Percentiles rank a stretch among this genome's conserved stretches.
phyloP scores from a whole-genome alignment of 371 early-diverging fungal genomes.

The Nosema muscidifuracis region DNA sequence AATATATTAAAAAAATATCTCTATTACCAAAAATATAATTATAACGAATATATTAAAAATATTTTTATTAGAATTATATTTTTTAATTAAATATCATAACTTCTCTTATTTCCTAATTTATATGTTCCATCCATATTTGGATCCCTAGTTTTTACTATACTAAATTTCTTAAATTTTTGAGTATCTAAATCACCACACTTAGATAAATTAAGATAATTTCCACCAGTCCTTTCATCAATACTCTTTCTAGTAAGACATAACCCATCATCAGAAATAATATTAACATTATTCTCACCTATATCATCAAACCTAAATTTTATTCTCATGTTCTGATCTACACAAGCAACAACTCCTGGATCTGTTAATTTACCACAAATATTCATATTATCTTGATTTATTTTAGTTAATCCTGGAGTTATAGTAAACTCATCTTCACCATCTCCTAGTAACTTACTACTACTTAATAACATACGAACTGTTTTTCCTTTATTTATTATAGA shows the following conservation, averaged over 20 bases:
- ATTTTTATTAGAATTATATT: too few relatives aligned
- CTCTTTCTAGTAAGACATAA: not conserved
- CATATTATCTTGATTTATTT: too few relatives aligned
- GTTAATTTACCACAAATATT: not conserved
- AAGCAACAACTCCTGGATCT: not conserved
- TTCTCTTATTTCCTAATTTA: too few relatives aligned
- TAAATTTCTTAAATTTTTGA: not conserved
- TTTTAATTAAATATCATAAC: too few relatives aligned
- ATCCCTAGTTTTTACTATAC: not conserved
- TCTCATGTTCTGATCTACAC: not conserved
- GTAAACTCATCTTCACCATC: too few relatives aligned
- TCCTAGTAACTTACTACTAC: too few relatives aligned
- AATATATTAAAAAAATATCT: too few relatives aligned
- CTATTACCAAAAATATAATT: too few relatives aligned
- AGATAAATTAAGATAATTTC: not conserved
- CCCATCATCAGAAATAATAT: slow-evolving; percentile 1
- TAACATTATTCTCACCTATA: not conserved
- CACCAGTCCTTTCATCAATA: not conserved
- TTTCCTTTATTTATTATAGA: too few relatives aligned
- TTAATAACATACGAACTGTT: too few relatives aligned
- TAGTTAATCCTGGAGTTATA: too few relatives aligned
- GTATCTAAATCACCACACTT: not conserved
- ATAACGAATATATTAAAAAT: too few relatives aligned
- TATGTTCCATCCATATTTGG: not conserved
- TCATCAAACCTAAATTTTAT: not conserved